Evolutionary conservation across 2,329 filamentous ascomycete species (phyloP), one percentile per base, ranked within the genome.

Genomic region (Xylariaceae sp.): DNA sequence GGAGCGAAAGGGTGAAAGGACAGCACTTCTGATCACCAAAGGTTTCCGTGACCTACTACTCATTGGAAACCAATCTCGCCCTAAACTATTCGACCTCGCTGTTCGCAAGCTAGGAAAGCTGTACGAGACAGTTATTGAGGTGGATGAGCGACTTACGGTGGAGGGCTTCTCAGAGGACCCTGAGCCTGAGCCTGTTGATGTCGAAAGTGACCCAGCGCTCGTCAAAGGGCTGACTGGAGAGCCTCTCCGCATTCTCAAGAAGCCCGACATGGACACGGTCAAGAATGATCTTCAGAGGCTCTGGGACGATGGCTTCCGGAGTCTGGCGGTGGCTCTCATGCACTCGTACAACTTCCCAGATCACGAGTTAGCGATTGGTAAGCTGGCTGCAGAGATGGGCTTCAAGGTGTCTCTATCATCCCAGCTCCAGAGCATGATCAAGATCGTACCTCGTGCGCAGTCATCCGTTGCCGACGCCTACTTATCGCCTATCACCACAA

Each of bases 401-500:
- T 87, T 87, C 53, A 66, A 75, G 40, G 81, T 85, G 57, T 77
- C 87, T 40, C 82, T 78, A 43, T 66, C 85, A 17, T 85, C 80
- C 6, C 43, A 45, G 29, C 78, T 81, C 45, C 72, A 80, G 54
- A 70, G 83, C 30, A 83, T 45, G 43, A 45, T 45, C 43, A 45
- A 45, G 83, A 71, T 81, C 79, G 3, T 84, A 84, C 74, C 85
- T 85, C 64, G 86, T 4, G 87, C 59, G 67, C 85, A 29, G 76
- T 86, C 2, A 76, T 81, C 12, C 64, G 83, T 53, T 78, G 80
- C 19, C 85, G 83, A 87, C 59, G 83, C 83, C 7, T 87, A 87
- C 56, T 71, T 89, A n/a, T 88, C 84, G 0, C 85, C 85, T 0
- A 79, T 82, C 2, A 88, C 87, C 53, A 78, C 79, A 49, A 83